These are phyloP conservation scores for Plenodomus lindquistii DNA, from an alignment of 2,329 filamentous ascomycete species.

Conservation along the genomic window DNA sequence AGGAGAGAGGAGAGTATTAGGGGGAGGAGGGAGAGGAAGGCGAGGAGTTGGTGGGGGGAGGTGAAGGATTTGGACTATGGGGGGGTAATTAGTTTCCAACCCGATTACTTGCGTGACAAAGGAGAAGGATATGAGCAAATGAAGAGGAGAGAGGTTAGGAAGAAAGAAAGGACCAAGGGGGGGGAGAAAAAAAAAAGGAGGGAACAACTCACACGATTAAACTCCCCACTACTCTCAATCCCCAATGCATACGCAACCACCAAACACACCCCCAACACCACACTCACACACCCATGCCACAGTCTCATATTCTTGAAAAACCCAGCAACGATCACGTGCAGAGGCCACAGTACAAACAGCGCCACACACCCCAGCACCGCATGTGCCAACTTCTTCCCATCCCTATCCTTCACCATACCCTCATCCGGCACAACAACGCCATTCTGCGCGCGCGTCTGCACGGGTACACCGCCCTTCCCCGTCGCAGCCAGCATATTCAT, in stretches of 20 bases:
- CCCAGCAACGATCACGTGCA: constrained; percentile 43
- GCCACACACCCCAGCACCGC: constrained; percentile 38
- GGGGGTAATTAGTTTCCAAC: constrained; percentile 2
- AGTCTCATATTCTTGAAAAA: constrained; percentile 46
- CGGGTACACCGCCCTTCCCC: constrained; percentile 41
- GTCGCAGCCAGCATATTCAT: constrained; percentile 48
- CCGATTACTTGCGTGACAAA: not conserved
- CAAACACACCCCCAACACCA: constrained; percentile 43
- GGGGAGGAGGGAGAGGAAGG: constrained; percentile 54
- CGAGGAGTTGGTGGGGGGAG: constrained; percentile 54
- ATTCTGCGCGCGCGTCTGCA: constrained; percentile 14
- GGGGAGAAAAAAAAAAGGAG: not conserved
- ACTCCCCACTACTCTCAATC: constrained; percentile 46
- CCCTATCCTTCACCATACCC: constrained; percentile 28
- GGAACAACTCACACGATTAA: constrained; percentile 44
- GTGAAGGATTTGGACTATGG: constrained; percentile 47
- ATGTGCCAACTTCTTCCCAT: constrained; percentile 36
- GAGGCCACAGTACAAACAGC: constrained; percentile 36
- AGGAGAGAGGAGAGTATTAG: constrained; percentile 30
- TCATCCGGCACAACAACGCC: constrained; percentile 29
- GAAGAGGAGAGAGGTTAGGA: not conserved
- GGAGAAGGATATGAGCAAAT: not conserved
- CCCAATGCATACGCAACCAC: constrained; percentile 47
- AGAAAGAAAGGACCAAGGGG: not conserved
- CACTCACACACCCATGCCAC: constrained; percentile 49